Evolutionary conservation across 495 filamentous ascomycete species (phyloP).

Genomic region (Aspergillus cavernicola): DNA sequence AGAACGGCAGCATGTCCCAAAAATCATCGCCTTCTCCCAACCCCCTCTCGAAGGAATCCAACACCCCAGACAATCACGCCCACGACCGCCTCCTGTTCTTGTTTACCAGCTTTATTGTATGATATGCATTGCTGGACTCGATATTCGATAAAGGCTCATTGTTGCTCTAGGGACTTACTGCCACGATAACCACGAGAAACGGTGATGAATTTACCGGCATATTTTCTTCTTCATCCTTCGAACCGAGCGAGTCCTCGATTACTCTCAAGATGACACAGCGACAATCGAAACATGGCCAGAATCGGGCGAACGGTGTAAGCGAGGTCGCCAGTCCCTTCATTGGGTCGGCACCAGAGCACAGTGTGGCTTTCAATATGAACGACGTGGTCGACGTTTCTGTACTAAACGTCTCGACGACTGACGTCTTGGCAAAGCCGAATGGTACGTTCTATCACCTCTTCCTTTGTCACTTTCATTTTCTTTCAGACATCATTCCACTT

Average conservation of each 20-base stretch:
- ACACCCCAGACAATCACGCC: conserved; percentile 58
- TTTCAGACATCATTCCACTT: background rate
- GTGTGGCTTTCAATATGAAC: conserved; percentile 75
- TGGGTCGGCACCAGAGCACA: conserved; percentile 59
- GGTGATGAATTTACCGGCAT: conserved; percentile 73
- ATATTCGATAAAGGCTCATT: conserved; percentile 18
- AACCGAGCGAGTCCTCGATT: conserved; percentile 57
- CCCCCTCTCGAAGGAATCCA: conserved; percentile 45
- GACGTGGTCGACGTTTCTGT: conserved; percentile 68
- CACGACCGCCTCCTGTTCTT: conserved; percentile 64
- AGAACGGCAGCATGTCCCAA: conserved; percentile 52
- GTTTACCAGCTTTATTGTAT: conserved; percentile 60
- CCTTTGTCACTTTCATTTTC: background rate
- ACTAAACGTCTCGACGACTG: conserved; percentile 49
- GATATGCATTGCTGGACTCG: conserved; percentile 19
- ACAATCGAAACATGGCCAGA: conserved; percentile 43
- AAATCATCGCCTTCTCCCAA: conserved; percentile 41
- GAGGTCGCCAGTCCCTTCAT: conserved; percentile 52
- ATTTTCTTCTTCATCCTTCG: conserved; percentile 58
- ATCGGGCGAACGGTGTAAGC: conserved; percentile 54
- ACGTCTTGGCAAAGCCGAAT: conserved; percentile 59
- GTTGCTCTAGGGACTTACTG: conserved; percentile 57
- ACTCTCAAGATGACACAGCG: conserved; percentile 81
- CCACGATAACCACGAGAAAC: conserved; percentile 63
- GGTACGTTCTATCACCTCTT: conserved; percentile 46